Evolutionary conservation across 129 eudicot species (phyloP), one percentile per base, ranked within the genome.

Genomic region (Lactuca saligna): DNA sequence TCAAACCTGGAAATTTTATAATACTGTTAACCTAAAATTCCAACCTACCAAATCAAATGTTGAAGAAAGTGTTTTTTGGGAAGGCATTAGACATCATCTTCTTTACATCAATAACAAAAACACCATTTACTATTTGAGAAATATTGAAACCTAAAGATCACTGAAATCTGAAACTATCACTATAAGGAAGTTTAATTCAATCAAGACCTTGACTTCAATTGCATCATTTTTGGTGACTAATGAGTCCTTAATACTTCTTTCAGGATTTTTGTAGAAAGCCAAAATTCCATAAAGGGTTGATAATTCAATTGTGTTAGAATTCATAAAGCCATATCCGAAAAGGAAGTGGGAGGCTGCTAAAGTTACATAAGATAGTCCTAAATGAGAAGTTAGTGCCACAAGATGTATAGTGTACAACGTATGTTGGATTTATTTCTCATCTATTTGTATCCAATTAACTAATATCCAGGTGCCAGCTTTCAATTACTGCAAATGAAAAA

Each of bases 171-270:
- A 33, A 11, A 84, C 7, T 3, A 85, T 72, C 41, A 86, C 84
- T 37, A 70, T 87, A 25, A 95, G 98, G 73, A 91, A 91, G 70
- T 86, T 81, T 57, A 91, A 73, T 57, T 91, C 91, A 12, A 86
- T 80, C 17, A 71, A 68, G 61, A 82, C 82, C 31, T 74, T 73
- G 17, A 65, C 66, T 17, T 39, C n/a, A 12, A 72, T 58, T 61
- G 75, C 85, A 20, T 69, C 80, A n/a, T 78, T 72, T 25, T 25
- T 2, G 2, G 29, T 25, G 29, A 25, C 29, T 10, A 71, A 66
- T 11, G 80, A 65, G 57, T 64, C 72, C 2, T 77, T 34, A 11
- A 25, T 11, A 63, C 61, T 55, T 39, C 54, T 39, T 31, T 35
- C 86, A 5, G 54, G 57, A 38, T 86, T 76, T 79, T 65, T 84